Percentiles rank a stretch among this genome's conserved stretches.
Evolutionary conservation across 1,284 basidiomycete genomes (phyloP).

Genomic region (Trichosporon asahii): DNA sequence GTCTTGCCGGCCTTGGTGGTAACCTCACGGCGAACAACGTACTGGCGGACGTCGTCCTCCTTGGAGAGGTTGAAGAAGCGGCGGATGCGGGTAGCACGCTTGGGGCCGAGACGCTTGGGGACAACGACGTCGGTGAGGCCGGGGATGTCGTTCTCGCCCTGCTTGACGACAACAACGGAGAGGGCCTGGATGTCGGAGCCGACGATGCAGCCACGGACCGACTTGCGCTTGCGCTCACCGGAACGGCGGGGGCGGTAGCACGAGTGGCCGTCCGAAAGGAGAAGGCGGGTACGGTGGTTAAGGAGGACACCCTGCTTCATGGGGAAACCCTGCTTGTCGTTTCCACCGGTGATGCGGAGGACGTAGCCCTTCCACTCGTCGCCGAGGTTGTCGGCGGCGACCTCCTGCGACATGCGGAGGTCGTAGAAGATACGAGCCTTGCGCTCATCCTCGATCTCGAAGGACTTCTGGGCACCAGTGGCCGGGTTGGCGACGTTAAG

Average conservation of each 20-base stretch:
- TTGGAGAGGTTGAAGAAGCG: conserved; percentile 97
- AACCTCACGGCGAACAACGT: conserved; percentile 85
- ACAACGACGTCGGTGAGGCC: conserved; percentile 90
- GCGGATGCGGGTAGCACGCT: conserved; percentile 89
- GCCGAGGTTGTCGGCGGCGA: conserved; percentile 78
- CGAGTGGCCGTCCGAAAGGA: conserved; percentile 92
- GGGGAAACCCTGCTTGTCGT: conserved; percentile 53
- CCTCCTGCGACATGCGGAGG: conserved; percentile 94
- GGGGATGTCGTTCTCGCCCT: conserved; percentile 87
- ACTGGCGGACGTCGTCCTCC: conserved; percentile 97
- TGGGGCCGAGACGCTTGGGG: conserved; percentile 82
- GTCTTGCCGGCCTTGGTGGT: conserved; percentile 94
- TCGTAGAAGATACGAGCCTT: conserved; percentile 92
- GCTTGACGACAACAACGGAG: conserved; percentile 92
- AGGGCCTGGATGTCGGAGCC: conserved; percentile 94
- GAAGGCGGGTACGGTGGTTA: conserved; percentile 88
- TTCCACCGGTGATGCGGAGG: conserved; percentile 84
- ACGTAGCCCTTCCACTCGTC: conserved; percentile 98
- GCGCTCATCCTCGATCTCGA: conserved; percentile 92
- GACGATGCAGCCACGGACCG: conserved; percentile 96
- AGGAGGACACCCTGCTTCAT: conserved; percentile 99
- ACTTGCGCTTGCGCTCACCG: conserved; percentile 98
- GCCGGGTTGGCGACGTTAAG: conserved; percentile 96
- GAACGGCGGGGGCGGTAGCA: conserved; percentile 91
- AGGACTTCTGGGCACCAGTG: conserved; percentile 93